These are phyloP conservation scores for Stemphylium beticola DNA, from an alignment of 2,329 filamentous ascomycete genomes.

Conservation along the genomic window DNA sequence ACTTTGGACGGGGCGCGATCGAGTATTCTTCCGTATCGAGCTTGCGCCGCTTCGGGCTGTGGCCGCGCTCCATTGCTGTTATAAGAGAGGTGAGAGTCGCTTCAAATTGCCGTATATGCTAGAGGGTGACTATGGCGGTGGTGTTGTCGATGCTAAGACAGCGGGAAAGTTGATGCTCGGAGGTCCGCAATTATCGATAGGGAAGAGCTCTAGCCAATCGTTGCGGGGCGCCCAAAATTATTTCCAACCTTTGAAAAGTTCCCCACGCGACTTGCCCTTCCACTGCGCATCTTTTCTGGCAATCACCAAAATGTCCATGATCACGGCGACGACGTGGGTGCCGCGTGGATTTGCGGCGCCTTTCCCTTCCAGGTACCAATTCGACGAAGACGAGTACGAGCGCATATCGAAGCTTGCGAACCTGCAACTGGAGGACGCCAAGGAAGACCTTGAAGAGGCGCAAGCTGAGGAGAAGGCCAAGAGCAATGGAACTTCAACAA, in stretches of 20 bases:
- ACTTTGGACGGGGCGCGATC: conserved; percentile 57
- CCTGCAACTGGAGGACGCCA: conserved; percentile 84
- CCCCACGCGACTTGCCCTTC: conserved; percentile 17
- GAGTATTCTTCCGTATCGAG: conserved; percentile 69
- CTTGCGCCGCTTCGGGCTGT: conserved; percentile 69
- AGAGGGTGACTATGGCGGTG: not conserved
- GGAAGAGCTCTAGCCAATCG: conserved; percentile 26
- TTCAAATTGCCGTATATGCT: not conserved
- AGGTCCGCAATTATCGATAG: conserved; percentile 36
- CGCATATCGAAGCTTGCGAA: conserved; percentile 60
- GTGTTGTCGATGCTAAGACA: conserved; percentile 2
- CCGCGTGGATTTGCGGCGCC: conserved; percentile 58
- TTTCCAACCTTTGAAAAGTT: conserved; percentile 21
- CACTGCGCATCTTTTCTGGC: conserved; percentile 12
- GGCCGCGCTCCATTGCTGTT: conserved; percentile 46
- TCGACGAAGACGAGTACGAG: conserved; percentile 60
- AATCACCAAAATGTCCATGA: conserved; percentile 58
- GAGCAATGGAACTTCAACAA: conserved; percentile 34
- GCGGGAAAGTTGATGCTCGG: conserved; percentile 20
- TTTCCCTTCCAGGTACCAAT: conserved; percentile 57
- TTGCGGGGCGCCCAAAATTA: conserved; percentile 24
- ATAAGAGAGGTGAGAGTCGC: not conserved
- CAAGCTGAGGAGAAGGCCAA: conserved; percentile 55
- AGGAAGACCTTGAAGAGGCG: conserved; percentile 72
- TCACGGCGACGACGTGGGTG: conserved; percentile 61